Evolutionary conservation across 495 filamentous ascomycete species (phyloP), one percentile per base, ranked within the genome.

Genomic region (Daldinia bambusicola): DNA sequence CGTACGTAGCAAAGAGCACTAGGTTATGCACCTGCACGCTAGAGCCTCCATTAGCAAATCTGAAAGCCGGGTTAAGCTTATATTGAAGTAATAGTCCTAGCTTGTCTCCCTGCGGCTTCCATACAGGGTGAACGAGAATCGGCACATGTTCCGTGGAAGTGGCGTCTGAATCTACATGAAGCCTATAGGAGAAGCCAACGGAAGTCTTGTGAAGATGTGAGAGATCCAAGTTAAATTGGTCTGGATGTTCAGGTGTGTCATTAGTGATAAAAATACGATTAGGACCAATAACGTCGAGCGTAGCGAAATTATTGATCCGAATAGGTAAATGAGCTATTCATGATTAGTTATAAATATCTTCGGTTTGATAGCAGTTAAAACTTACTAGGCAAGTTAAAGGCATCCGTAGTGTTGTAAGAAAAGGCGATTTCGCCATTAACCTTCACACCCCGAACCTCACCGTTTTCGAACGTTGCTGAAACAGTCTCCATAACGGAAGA

Each of bases 401-500:
- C 79, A 38, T 89, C 84, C 14, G 79, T 77, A 9, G 88, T 81
- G 75, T 95, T 97, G 76, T 94, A 92, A 22, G 91, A 88, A 37
- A 99, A 84, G 14, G 95, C 96, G 61, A 99, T 88, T 80, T 99
- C 96, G 67, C 96, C 96, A 67, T 90, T 89, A 26, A 97, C 88
- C 50, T 89, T 90, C 6, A 90, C 89, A 62, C 89, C 91, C 50
- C 86, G 89, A 6, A 93, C 81, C 8, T 82, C 81, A 9, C 93
- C 93, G 26, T 90, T 85, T 38, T 93, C 89, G 77, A 98, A 95
- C 62, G 88, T 89, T 37, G 93, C 92, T 71, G 87, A 95, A 62
- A 98, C 89, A 0, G 92, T 96, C 77, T 99, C 96, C 61, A 98
- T 90, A 53, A 98, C 84, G 8, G 96, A 98, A 6, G 93, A 90